Base-by-base conservation (phyloP, 495 filamentous ascomycete species). In the Annulohypoxylon nitens region DNA sequence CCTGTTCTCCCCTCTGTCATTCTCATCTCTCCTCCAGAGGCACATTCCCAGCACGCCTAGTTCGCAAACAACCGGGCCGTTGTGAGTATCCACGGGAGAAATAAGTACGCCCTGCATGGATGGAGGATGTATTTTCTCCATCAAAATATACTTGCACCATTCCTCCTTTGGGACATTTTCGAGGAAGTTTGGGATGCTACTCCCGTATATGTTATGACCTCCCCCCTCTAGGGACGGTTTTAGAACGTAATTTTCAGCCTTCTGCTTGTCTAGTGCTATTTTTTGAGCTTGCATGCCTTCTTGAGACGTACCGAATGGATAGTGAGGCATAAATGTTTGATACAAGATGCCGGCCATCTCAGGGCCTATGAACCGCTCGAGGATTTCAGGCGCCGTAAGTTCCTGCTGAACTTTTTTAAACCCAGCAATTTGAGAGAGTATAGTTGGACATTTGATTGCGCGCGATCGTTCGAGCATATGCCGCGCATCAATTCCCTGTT, bases 191-290 rank as follows among this genome's bases (percentile, higher is more conserved):
- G 92, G 91, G 54, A 94, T 94, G 30, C 89, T 86, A 12, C 82
- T 79, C 62, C 90, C 89, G 79, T 93, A 93, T 61, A 93, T 83
- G 73, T 94, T 94, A 70, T 94, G 93, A 3, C 92, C 92, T 3
- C 92, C 92, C 0, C 92, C 92, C 79, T 94, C 92, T 14, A 91
- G 87, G 75, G 93, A 92, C 3, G 92, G 92, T 74, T 94, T 94
- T 36, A 94, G 83, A 7, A 94, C 90, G 75, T 93, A 91, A 25
- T 85, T 81, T 48, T 75, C 69, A 2, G 89, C 86, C 2, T 84
- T 87, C 51, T 85, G 80, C 4, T 85, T 81, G 10, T 57, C 53
- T 36, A 88, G 84, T 4, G 92, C 92, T 14, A 93, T 81, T 12
- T 86, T 80, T 20, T 86, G 82, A 39, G 91, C 92, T 50, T 85